Percentiles rank a stretch among this genome's conserved stretches.
Evolutionary conservation across 495 filamentous ascomycete genomes (phyloP).

Genomic region (Delitschia confertaspora): DNA sequence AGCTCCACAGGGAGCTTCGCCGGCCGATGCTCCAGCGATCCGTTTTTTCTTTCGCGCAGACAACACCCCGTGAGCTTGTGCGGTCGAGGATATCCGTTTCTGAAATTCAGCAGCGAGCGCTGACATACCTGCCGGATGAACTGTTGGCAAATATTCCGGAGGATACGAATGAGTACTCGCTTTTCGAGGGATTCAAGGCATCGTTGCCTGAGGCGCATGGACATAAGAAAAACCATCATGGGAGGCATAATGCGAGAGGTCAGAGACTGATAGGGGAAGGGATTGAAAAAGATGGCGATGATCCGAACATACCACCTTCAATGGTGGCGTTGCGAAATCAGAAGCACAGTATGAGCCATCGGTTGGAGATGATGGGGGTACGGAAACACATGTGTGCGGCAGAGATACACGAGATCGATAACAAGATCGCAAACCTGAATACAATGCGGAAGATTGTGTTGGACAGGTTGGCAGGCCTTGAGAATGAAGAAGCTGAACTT

Average conservation of each 20-base stretch:
- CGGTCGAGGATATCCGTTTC: constrained; percentile 81
- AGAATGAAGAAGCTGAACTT: constrained; percentile 82
- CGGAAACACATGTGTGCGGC: constrained; percentile 96
- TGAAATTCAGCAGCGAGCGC: constrained; percentile 90
- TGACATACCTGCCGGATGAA: constrained; percentile 84
- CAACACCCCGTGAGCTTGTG: constrained; percentile 82
- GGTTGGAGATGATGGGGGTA: constrained; percentile 82
- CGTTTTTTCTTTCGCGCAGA: constrained; percentile 80
- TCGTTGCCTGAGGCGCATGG: constrained; percentile 67
- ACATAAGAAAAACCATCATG: constrained; percentile 56
- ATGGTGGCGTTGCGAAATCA: constrained; percentile 67
- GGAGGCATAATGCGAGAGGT: constrained; percentile 59
- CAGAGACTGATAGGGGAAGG: constrained; percentile 63
- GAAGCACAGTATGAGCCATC: constrained; percentile 63
- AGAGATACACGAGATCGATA: constrained; percentile 94
- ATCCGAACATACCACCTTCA: constrained; percentile 50
- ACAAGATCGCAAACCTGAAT: constrained; percentile 87
- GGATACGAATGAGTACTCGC: constrained; percentile 70
- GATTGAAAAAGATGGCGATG: constrained; percentile 38
- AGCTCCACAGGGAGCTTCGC: constrained; percentile 79
- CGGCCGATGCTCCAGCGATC: constrained; percentile 75
- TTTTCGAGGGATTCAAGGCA: constrained; percentile 95
- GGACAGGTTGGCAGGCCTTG: constrained; percentile 78
- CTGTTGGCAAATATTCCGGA: constrained; percentile 82
- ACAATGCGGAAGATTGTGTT: constrained; percentile 90